These are phyloP conservation scores for Dothideomycetes sp. DNA, from an alignment of 2,329 filamentous ascomycete genomes.

Conservation along the genomic window DNA sequence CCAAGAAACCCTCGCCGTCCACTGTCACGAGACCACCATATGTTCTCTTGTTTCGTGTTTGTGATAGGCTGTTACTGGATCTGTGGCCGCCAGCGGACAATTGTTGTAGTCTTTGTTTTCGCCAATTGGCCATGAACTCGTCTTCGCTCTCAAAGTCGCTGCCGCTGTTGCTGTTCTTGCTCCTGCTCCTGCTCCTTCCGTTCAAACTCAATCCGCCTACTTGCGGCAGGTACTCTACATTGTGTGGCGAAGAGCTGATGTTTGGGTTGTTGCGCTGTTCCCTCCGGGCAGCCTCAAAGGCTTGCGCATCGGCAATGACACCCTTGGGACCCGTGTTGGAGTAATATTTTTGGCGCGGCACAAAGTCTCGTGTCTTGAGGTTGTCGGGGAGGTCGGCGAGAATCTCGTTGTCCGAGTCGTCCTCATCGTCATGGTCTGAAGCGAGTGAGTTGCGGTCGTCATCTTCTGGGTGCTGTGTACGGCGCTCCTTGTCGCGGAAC, in stretches of 20 bases:
- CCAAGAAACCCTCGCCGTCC: constrained; percentile 86
- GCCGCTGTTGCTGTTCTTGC: constrained; percentile 32
- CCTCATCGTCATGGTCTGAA: constrained; percentile 34
- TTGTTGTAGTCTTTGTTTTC: constrained; percentile 69
- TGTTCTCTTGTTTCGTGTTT: constrained; percentile 35
- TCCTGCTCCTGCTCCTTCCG: constrained; percentile 37
- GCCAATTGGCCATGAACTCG: constrained; percentile 74
- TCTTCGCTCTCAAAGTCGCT: constrained; percentile 55
- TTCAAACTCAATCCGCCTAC: constrained; percentile 13
- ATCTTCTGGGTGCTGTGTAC: constrained; percentile 42
- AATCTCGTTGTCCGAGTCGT: constrained; percentile 27
- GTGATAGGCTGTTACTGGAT: constrained; percentile 6
- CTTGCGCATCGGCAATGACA: constrained; percentile 74
- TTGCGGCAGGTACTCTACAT: constrained; percentile 11
- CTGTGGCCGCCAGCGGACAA: constrained; percentile 32
- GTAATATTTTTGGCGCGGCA: constrained; percentile 28
- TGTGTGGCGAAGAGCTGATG: constrained; percentile 3
- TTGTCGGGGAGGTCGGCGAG: constrained; percentile 37
- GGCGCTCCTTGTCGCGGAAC: constrained; percentile 37
- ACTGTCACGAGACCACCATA: constrained; percentile 77
- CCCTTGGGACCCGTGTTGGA: constrained; percentile 73
- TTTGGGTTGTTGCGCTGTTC: not conserved
- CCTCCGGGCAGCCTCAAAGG: constrained; percentile 43
- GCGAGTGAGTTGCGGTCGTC: constrained; percentile 34
- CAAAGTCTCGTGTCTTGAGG: constrained; percentile 1